Base-by-base conservation (phyloP, 306 rosid genomes). In the Arachis stenosperma region DNA sequence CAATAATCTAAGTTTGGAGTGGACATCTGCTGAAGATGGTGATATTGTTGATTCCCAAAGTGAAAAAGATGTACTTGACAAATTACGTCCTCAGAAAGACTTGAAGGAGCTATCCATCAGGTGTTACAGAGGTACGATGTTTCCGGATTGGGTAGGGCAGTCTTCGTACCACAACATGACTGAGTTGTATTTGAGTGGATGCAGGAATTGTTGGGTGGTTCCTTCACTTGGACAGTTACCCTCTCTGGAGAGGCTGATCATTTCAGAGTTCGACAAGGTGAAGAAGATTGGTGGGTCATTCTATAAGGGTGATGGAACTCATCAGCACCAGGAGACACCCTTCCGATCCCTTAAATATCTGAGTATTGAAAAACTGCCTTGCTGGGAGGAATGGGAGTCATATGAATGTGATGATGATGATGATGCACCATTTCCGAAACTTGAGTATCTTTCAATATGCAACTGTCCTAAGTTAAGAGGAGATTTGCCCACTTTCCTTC, bases 191-290 rank as follows among this genome's bases (percentile, higher is more conserved):
- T 1, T 4, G 15, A 1, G 17, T 0, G 13, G 17, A 12, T 50
- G 55, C 6, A 50, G 15, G 55, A 13, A 9, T 50, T 50, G 55
- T 13, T 12, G n/a, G 13, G n/a, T 50, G 55, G 7, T 50, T 50
- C 55, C 55, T 8, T 50, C 55, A 12, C 17, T 50, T 50, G 55
- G 55, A 11, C 55, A 50, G 55, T 50, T 13, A 13, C 55, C 55
- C 7, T 13, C 55, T 50, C 22, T 50, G 0, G 4, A 3, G 7
- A 0, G 0, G 0, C 2, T 50, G 8, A 0, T 0, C 2, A 11
- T 50, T 50, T 13, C 0, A 0, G 0, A 0, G 1, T 4, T 50
- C 11, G 7, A 13, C 1, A 15, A 0, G 55, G 7, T 50, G 17
- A 6, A 11, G 55, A 50, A 0, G 6, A 13, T 50, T 12, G 55